Conservation (phyloP, 305 asterid species). For the Stenogyne calaminthoides region DNA sequence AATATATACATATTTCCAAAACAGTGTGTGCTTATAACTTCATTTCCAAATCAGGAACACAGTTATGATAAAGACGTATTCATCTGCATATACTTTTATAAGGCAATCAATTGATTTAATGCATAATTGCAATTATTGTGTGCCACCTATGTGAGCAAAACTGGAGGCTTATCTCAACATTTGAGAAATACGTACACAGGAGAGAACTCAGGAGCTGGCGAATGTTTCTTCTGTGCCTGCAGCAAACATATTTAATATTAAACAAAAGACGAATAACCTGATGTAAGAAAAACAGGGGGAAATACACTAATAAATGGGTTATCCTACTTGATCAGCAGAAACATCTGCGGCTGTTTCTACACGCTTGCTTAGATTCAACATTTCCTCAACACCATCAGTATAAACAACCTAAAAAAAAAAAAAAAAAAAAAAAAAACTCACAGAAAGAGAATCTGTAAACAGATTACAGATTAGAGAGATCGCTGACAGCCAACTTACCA, state of each 20-base stretch:
- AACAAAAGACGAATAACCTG: background rate
- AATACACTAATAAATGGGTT: conserved; percentile 14
- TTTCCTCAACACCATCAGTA: conserved; percentile 28
- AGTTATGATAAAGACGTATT: background rate
- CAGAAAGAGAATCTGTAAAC: background rate
- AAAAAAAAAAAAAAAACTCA: background rate
- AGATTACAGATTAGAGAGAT: background rate
- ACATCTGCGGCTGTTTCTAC: background rate
- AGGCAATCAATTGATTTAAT: background rate
- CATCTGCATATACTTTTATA: background rate
- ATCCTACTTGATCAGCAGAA: conserved; percentile 26
- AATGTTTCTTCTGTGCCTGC: background rate
- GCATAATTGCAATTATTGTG: background rate
- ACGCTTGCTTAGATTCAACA: conserved; percentile 31
- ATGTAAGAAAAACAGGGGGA: background rate
- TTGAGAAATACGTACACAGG: background rate
- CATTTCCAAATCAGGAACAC: background rate
- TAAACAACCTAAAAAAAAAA: conserved; percentile 31
- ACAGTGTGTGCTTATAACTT: background rate
- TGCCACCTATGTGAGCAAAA: background rate
- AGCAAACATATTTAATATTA: background rate
- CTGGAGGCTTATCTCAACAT: background rate
- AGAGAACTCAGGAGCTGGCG: background rate
- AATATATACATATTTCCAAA: no score
- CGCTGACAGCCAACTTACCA: conserved; percentile 28